Conservation (phyloP, 805 yeast species). For the Starmerella sp. region DNA sequence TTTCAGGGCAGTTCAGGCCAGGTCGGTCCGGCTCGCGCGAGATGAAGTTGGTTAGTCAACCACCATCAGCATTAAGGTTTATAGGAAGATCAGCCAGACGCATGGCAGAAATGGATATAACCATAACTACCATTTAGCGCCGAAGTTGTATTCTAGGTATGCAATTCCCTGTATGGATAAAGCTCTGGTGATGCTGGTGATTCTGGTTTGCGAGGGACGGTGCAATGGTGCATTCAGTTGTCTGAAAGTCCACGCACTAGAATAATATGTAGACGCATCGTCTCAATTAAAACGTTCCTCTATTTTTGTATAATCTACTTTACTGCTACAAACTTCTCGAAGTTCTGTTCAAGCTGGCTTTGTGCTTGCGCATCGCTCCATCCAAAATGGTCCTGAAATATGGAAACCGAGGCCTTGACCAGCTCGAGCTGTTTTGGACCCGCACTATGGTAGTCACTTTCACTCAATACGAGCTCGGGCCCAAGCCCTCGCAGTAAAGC, state of each 20-base stretch:
- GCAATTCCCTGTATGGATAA: too few species aligned
- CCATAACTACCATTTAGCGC: too few species aligned
- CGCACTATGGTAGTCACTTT: conserved; percentile 39
- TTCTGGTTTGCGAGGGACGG: too few species aligned
- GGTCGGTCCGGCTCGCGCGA: neutral
- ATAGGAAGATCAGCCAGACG: too few species aligned
- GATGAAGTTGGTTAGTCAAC: neutral
- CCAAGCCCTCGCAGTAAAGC: conserved; percentile 31
- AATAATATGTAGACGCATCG: too few species aligned
- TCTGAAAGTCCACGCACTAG: too few species aligned
- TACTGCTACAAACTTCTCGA: neutral
- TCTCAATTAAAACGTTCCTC: too few species aligned
- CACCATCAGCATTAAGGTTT: neutral
- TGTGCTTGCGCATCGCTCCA: conserved; percentile 4
- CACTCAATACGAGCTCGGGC: conserved; percentile 34
- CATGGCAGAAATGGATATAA: too few species aligned
- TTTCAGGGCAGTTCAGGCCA: neutral
- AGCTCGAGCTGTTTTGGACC: conserved; percentile 23
- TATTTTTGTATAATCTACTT: neutral
- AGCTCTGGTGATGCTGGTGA: too few species aligned
- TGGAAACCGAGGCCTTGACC: conserved; percentile 4
- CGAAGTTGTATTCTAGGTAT: too few species aligned
- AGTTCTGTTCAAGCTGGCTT: conserved; percentile 5
- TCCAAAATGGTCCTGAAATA: conserved; percentile 7
- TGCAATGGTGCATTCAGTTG: too few species aligned